These are phyloP conservation scores for Rhododendron williamsianum DNA, from an alignment of 148 eudicot genomes.

Conservation along the genomic window DNA sequence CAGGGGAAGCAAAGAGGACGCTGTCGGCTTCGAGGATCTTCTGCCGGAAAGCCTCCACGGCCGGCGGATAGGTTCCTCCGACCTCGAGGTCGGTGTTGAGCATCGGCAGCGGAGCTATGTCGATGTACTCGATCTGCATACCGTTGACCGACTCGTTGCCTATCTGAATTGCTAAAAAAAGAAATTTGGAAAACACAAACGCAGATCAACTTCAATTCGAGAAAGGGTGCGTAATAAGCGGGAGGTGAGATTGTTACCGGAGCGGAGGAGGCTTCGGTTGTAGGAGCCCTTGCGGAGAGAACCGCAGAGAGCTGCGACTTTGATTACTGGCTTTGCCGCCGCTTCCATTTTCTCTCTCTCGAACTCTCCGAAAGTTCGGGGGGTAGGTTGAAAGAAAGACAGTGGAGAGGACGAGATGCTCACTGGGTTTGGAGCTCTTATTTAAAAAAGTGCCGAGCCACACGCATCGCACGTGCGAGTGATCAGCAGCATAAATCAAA, in stretches of 20 bases:
- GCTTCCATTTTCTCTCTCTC: constrained; percentile 14
- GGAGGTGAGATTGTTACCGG: constrained; percentile 33
- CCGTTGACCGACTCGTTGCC: constrained; percentile 42
- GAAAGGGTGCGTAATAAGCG: not conserved
- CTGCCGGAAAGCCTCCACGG: constrained; percentile 64
- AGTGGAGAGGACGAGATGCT: not conserved
- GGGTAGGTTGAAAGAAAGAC: not conserved
- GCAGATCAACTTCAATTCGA: not conserved
- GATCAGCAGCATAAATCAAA: too few relatives aligned
- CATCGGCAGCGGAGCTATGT: constrained; percentile 70
- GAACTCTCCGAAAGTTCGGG: not conserved
- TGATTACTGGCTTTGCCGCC: constrained; percentile 36
- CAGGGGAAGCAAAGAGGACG: constrained; percentile 81
- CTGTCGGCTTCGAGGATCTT: constrained; percentile 70
- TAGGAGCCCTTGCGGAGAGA: constrained; percentile 78
- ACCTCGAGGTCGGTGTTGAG: constrained; percentile 82
- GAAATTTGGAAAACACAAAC: not conserved
- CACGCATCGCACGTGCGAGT: too few relatives aligned
- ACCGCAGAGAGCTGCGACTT: constrained; percentile 71
- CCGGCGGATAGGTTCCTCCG: constrained; percentile 51
- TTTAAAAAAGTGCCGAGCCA: too few relatives aligned
- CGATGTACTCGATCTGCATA: constrained; percentile 58
- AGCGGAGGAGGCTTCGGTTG: constrained; percentile 67
- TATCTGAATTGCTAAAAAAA: constrained; percentile 46
- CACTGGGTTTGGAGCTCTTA: too few relatives aligned